Conservation (phyloP, 768 basidiomycete genomes). For the Boletus tomentosulus region DNA sequence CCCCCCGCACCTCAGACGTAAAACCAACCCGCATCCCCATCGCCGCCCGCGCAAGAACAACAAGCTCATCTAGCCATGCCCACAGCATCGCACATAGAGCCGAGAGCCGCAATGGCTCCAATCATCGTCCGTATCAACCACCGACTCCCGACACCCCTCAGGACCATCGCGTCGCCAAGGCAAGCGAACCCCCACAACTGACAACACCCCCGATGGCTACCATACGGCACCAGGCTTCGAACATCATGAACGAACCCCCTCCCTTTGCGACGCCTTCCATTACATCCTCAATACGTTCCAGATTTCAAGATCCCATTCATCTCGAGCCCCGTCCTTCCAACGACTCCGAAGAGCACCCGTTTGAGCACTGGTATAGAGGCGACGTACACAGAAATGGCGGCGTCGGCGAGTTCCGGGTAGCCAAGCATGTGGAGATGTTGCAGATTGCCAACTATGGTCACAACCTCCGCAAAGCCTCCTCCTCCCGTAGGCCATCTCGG, state of each 20-base stretch:
- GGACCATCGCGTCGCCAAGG: conserved; percentile 29
- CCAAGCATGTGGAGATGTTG: conserved; percentile 74
- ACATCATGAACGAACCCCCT: conserved; percentile 58
- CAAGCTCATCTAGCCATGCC: conserved; percentile 38
- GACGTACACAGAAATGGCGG: conserved; percentile 84
- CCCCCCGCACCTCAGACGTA: conserved; percentile 40
- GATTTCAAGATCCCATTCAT: conserved; percentile 29
- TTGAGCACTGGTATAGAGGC: conserved; percentile 88
- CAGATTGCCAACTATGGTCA: conserved; percentile 87
- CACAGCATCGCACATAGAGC: conserved; percentile 35
- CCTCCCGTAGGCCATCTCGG: conserved; percentile 23
- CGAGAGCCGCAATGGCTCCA: conserved; percentile 33
- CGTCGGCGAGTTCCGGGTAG: conserved; percentile 80
- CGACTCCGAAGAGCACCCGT: conserved; percentile 80
- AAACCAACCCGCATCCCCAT: conserved; percentile 48
- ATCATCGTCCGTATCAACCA: conserved; percentile 20
- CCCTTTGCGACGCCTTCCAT: conserved; percentile 50
- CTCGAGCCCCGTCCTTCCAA: conserved; percentile 51
- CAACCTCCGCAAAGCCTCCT: conserved; percentile 36
- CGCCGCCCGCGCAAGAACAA: conserved; percentile 38
- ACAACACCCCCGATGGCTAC: conserved; percentile 33
- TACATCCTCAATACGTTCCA: conserved; percentile 41
- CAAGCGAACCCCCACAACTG: conserved; percentile 27
- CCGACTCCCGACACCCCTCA: conserved; percentile 28
- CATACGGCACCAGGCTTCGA: conserved; percentile 39